phyloP scores from a whole-genome alignment of 1,284 basidiomycete genomes.

The Pterula multifida region DNA sequence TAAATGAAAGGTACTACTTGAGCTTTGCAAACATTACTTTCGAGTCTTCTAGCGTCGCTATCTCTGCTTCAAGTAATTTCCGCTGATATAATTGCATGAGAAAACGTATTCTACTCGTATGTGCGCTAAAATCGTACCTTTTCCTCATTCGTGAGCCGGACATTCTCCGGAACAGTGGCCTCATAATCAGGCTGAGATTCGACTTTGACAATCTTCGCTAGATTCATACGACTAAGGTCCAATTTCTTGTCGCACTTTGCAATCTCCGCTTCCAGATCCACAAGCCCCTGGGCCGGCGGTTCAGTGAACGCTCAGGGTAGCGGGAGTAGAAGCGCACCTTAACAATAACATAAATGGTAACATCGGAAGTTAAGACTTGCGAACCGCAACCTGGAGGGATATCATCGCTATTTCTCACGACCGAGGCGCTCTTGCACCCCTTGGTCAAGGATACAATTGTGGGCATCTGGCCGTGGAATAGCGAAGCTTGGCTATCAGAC shows the following conservation, averaged over 20 bases:
- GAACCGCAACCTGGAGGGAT: slow-evolving; percentile 88
- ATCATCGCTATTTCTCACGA: slow-evolving; percentile 45
- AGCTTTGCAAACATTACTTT: slow-evolving; percentile 49
- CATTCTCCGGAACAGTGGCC: slow-evolving; percentile 66
- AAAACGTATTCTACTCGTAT: slow-evolving; percentile 10
- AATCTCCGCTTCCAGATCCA: slow-evolving; percentile 78
- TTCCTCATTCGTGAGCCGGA: slow-evolving; percentile 63
- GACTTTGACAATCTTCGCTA: slow-evolving; percentile 71
- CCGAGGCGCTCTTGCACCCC: slow-evolving; percentile 66
- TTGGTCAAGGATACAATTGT: slow-evolving; percentile 84
- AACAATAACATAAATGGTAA: slow-evolving; percentile 77
- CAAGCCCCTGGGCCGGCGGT: slow-evolving; percentile 49
- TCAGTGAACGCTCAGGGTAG: not conserved
- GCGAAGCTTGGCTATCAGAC: slow-evolving; percentile 43
- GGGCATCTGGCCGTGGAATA: slow-evolving; percentile 62
- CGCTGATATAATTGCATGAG: slow-evolving; percentile 28
- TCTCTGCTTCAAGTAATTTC: slow-evolving; percentile 53
- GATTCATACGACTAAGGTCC: slow-evolving; percentile 52
- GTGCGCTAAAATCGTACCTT: slow-evolving; percentile 40
- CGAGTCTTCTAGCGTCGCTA: slow-evolving; percentile 43
- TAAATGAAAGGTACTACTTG: slow-evolving; percentile 18
- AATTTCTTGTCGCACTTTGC: slow-evolving; percentile 83
- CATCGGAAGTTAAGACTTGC: slow-evolving; percentile 62
- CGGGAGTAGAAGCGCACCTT: slow-evolving; percentile 36
- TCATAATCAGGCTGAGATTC: slow-evolving; percentile 68